Evolutionary conservation across 345 rosid species (phyloP).

Genomic region (Salix suchowensis): DNA sequence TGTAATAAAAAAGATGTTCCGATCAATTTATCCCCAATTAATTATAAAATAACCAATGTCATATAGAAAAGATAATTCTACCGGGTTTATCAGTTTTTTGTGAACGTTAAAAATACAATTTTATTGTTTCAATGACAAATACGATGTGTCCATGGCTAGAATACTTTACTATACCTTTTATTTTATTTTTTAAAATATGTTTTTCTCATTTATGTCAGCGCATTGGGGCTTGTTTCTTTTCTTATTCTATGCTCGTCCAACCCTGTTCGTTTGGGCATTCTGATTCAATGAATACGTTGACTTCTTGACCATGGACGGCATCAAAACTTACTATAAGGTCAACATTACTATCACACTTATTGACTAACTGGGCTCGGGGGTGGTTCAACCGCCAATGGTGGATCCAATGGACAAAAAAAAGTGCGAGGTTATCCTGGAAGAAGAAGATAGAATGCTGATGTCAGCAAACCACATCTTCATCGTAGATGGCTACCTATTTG

Average conservation of each 20-base stretch:
- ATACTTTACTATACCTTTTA: too few relatives aligned
- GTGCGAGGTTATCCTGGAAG: background rate
- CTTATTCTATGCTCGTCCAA: background rate
- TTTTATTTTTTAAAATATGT: too few relatives aligned
- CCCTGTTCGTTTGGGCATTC: background rate
- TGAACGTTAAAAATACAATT: too few relatives aligned
- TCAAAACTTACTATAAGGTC: background rate
- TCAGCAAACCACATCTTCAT: too few relatives aligned
- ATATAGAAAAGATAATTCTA: too few relatives aligned
- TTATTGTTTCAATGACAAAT: too few relatives aligned
- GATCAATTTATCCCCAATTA: too few relatives aligned
- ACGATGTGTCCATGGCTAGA: too few relatives aligned
- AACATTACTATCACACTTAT: conserved; percentile 14
- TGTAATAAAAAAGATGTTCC: too few relatives aligned
- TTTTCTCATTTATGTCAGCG: background rate
- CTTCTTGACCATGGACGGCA: background rate
- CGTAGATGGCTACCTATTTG: too few relatives aligned
- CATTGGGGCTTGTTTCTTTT: background rate
- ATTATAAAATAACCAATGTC: too few relatives aligned
- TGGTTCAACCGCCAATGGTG: conserved; percentile 29
- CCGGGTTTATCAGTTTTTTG: too few relatives aligned
- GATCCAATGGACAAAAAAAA: background rate
- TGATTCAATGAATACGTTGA: background rate
- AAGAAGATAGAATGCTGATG: background rate
- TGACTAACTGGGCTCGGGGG: conserved; percentile 15